Conservation (phyloP, 495 filamentous ascomycete species). For the Penicillium coffeae region DNA sequence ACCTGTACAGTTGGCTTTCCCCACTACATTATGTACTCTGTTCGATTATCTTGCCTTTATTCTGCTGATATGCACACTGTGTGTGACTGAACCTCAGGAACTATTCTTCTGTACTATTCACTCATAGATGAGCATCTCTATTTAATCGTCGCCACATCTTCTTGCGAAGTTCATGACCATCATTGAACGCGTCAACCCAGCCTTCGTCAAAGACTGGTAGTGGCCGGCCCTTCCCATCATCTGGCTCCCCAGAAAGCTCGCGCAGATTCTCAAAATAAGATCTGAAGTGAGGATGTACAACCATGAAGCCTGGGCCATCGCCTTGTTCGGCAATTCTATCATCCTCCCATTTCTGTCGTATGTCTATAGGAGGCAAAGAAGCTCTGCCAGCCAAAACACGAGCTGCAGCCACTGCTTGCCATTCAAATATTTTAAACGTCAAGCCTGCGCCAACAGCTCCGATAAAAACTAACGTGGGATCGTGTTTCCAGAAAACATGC, state of each 20-base stretch:
- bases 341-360: slow-evolving; percentile 50
- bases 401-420: slow-evolving; percentile 56
- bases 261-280: slow-evolving; percentile 52
- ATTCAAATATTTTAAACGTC: slow-evolving; percentile 59
- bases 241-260: slow-evolving; percentile 43
- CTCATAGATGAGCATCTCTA: background rate
- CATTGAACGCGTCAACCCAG: slow-evolving; percentile 49
- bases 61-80: background rate
- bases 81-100: background rate
- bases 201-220: slow-evolving; percentile 44
- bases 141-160: slow-evolving; percentile 46
- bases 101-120: too few species aligned
- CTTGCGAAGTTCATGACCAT: slow-evolving; percentile 45
- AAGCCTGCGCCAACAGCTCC: slow-evolving; percentile 50
- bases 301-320: slow-evolving; percentile 46
- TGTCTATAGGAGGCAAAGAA: slow-evolving; percentile 34
- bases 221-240: slow-evolving; percentile 29
- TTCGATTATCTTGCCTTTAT: too few species aligned
- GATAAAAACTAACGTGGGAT: slow-evolving; percentile 35
- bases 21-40: background rate
- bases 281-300: slow-evolving; percentile 52
- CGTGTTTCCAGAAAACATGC: slow-evolving; percentile 48
- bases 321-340: slow-evolving; percentile 46
- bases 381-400: slow-evolving; percentile 52
- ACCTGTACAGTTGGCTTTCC: too few species aligned